Conservation (phyloP, 768 basidiomycete species). For the Termitomyces sp. region DNA sequence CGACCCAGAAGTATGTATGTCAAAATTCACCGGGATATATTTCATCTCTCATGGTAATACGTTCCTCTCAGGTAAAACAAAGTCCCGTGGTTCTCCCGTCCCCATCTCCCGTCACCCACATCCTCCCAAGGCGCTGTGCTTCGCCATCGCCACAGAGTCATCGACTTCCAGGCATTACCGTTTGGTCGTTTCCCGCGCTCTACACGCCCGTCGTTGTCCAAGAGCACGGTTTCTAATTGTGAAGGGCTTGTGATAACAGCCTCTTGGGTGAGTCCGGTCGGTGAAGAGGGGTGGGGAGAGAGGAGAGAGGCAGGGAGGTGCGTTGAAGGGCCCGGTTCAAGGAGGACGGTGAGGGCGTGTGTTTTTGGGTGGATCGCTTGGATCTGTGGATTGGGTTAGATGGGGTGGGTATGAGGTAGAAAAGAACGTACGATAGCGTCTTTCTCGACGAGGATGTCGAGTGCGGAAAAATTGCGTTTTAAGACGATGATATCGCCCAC, state of each 20-base stretch:
- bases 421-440: neutral
- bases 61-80: conserved; percentile 45
- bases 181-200: conserved; percentile 35
- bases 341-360: conserved; percentile 37
- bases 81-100: conserved; percentile 43
- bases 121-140: conserved; percentile 20
- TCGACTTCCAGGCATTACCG: conserved; percentile 54
- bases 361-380: conserved; percentile 39
- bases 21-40: neutral
- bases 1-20: neutral
- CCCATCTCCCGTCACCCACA: conserved; percentile 29
- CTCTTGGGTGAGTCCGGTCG: conserved; percentile 24
- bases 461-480: conserved; percentile 39
- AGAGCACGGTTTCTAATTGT: conserved; percentile 47
- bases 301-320: conserved; percentile 36
- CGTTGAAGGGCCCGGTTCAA: conserved; percentile 31
- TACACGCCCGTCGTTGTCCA: conserved; percentile 50
- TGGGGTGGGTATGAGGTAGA: neutral
- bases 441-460: conserved; percentile 32
- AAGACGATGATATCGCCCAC: conserved; percentile 56
- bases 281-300: conserved; percentile 22
- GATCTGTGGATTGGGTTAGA: conserved; percentile 17
- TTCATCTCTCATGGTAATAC: conserved; percentile 31
- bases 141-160: conserved; percentile 53
- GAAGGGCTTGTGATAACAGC: conserved; percentile 39